Evolutionary conservation across 441 rosid species (phyloP).

Genomic region (Melastoma candidum): DNA sequence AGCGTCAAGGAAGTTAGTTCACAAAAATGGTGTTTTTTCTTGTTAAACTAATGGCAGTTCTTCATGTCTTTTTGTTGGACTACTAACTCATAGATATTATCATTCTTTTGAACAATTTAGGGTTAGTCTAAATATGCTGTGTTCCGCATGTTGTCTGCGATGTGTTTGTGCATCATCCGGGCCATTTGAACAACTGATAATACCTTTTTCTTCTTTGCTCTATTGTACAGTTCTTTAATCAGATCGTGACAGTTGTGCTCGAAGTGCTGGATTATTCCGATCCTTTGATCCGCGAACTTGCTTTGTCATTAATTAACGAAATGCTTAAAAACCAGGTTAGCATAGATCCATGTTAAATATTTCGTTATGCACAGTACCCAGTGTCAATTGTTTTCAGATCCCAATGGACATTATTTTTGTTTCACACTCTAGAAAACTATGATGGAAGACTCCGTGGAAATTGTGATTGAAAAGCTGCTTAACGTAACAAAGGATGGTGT

Average conservation of each 20-base stretch:
- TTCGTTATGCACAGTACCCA: background rate
- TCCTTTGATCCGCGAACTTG: conserved; percentile 60
- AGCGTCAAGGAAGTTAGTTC: too few relatives aligned
- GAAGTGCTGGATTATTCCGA: conserved; percentile 85
- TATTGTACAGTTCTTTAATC: conserved; percentile 82
- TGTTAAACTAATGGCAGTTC: too few relatives aligned
- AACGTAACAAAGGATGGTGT: conserved; percentile 5
- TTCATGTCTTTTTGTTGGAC: too few relatives aligned
- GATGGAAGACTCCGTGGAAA: conserved; percentile 12
- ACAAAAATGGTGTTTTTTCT: too few relatives aligned
- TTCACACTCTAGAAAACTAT: conserved; percentile 9
- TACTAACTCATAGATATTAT: too few relatives aligned
- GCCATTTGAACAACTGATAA: too few relatives aligned
- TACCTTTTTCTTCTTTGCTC: background rate
- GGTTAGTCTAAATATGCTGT: too few relatives aligned
- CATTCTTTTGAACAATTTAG: too few relatives aligned
- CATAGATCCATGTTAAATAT: background rate
- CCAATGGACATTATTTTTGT: too few relatives aligned
- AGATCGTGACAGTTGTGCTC: conserved; percentile 90
- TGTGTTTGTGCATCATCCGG: too few relatives aligned
- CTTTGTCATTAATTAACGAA: conserved; percentile 66
- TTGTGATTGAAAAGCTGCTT: conserved; percentile 10
- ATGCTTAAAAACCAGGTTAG: conserved; percentile 86
- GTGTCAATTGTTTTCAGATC: background rate
- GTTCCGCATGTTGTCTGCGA: too few relatives aligned